phyloP scores from a whole-genome alignment of 2,329 filamentous ascomycete genomes.

The Botrytis sinoallii region DNA sequence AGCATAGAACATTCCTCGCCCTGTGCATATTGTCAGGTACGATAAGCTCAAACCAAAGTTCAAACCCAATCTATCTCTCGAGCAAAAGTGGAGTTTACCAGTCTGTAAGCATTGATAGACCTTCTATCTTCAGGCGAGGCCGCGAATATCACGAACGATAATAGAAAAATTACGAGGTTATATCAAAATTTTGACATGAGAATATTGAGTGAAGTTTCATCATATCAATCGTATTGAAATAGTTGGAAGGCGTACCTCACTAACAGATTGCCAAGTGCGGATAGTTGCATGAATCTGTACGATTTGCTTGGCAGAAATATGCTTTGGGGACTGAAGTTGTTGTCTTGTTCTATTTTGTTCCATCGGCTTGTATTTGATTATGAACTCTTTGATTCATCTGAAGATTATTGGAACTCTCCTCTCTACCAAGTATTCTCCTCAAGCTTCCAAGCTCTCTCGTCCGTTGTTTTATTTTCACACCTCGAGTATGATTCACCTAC shows the following conservation, averaged over 20 bases:
- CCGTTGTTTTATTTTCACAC: not conserved
- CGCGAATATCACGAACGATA: not conserved
- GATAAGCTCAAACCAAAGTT: not conserved
- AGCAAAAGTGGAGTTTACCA: not conserved
- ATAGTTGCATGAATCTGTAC: not conserved
- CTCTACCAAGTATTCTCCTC: not conserved
- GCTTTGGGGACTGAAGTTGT: not conserved
- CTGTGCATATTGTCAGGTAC: not conserved
- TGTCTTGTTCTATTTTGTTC: not conserved
- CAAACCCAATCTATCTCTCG: not conserved
- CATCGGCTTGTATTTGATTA: not conserved
- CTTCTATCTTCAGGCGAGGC: slow-evolving; percentile 6
- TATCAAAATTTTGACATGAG: not conserved
- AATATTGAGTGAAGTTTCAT: not conserved
- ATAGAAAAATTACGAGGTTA: not conserved
- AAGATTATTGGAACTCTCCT: not conserved
- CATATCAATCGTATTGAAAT: not conserved
- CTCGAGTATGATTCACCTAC: not conserved
- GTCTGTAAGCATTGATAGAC: not conserved
- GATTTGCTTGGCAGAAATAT: not conserved
- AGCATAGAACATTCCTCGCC: not conserved
- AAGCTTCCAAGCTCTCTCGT: not conserved
- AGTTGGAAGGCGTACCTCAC: not conserved
- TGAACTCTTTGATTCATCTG: not conserved
- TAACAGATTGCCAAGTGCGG: not conserved